Evolutionary conservation across 805 yeast genomes (phyloP), one percentile per base, ranked within the genome.

Genomic region (Wickerhamiella nectarea): DNA sequence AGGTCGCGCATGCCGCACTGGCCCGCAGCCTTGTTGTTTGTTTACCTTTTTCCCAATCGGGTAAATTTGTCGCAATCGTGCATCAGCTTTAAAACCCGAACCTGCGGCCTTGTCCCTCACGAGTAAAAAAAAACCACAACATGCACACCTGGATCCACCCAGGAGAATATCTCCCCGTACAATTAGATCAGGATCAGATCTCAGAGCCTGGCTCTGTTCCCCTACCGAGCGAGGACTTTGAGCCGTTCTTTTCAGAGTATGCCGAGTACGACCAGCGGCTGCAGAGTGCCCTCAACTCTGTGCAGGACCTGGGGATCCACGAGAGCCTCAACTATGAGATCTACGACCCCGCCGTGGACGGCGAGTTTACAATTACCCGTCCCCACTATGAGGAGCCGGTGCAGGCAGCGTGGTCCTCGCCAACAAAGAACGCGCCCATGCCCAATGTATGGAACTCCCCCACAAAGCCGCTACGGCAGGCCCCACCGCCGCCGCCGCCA

Each of bases 241-340:
- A 69, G 44, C 67, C 63, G 28, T 55, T 60, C 46, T 55, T 63
- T 35, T 65, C 71, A 26, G 67, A 70, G 38, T 70, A 68, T 51
- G 47, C 56, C 18, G 50, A 52, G 22, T 70, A 69, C 56, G 68
- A 70, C 42, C 72, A 76, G 24, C 63, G 75, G 28, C 64, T 80
- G 46, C 72, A 73, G 34, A 76, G 75, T 49, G 70, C 80, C 2
- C 59, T 78, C 33, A 62, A 68, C 11, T 69, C 71, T 0, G 58
- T 76, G 20, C 78, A 74, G 55, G 85, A 78, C 44, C 65, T 80
- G 46, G 82, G 73, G 51, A 79, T 80, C 36, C 79, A 83, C n/a
- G 43, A 34, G 25, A 14, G 21, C 12, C 36, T 28, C 25, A 21
- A 33, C 34, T 40, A 40, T 22, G 11, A 15, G 3, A 21, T 25